These are phyloP conservation scores for Cinnamomum chago DNA, from an alignment of 164 flowering plant genomes.

Conservation along the genomic window DNA sequence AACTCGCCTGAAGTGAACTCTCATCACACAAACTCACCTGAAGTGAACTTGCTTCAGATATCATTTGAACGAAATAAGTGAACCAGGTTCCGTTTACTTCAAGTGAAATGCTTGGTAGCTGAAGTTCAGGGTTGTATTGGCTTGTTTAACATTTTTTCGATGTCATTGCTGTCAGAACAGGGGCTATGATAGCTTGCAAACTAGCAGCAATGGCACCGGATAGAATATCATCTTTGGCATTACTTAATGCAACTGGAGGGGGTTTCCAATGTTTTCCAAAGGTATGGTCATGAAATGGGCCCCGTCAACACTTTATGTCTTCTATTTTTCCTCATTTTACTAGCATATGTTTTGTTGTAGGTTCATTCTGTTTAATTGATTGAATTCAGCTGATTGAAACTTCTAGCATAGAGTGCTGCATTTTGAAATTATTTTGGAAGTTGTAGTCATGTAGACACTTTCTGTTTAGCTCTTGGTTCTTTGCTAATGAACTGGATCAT, in stretches of 20 bases:
- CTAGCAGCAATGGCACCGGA: conserved; percentile 81
- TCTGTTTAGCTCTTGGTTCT: no score
- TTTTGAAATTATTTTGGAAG: no score
- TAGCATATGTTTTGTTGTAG: no score
- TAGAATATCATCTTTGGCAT: conserved; percentile 76
- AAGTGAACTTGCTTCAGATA: neutral
- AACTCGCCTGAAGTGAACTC: neutral
- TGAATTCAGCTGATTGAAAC: no score
- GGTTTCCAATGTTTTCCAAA: conserved; percentile 87
- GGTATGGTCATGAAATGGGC: conserved; percentile 40
- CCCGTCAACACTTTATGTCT: neutral
- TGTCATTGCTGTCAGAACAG: conserved; percentile 31
- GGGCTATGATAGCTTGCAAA: conserved; percentile 96
- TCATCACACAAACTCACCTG: no score
- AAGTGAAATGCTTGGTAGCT: neutral
- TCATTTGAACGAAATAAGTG: neutral
- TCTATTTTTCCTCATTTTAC: neutral
- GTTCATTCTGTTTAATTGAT: no score
- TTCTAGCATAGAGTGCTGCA: no score
- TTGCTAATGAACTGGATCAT: no score
- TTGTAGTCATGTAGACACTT: no score
- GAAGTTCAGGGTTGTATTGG: neutral
- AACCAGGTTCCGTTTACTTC: neutral
- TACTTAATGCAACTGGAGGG: conserved; percentile 93
- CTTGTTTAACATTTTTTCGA: conserved; percentile 9